A percentile compares a stretch with the other conserved stretches of the same genome.
phyloP scores from a whole-genome alignment of 345 rosid species.

The Eucalyptus viminalis region DNA sequence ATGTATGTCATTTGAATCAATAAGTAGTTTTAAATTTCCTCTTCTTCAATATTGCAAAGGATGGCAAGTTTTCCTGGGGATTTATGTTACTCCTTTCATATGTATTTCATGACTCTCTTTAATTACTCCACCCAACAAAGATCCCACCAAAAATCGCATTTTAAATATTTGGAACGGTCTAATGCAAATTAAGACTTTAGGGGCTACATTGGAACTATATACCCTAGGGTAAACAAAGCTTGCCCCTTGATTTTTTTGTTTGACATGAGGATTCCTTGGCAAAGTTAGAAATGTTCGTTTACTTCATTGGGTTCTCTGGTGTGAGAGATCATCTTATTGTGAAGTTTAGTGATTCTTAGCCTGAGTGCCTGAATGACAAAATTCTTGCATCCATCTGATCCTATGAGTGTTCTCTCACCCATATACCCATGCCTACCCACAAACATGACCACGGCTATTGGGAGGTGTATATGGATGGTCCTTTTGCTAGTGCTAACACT shows the following conservation, averaged over 20 bases:
- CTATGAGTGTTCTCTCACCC: not conserved
- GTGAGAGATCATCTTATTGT: not conserved
- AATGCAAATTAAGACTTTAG: not conserved
- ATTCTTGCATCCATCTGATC: not conserved
- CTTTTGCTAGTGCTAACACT: not conserved
- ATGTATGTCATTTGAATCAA: constrained; percentile 31
- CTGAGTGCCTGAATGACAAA: not conserved
- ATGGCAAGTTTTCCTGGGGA: not conserved
- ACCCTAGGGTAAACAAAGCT: not conserved
- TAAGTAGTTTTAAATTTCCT: not conserved
- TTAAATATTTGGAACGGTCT: not conserved
- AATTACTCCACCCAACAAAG: not conserved
- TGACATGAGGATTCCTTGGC: not conserved
- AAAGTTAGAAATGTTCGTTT: not conserved
- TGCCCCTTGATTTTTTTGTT: not conserved
- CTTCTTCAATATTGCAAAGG: not conserved
- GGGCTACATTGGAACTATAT: not conserved
- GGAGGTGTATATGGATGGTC: not conserved
- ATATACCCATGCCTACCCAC: not conserved
- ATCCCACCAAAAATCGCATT: not conserved
- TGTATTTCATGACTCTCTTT: not conserved
- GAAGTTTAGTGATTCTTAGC: not conserved
- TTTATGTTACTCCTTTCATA: not conserved
- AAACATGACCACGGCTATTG: not conserved
- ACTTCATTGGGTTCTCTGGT: not conserved